Percentiles rank a stretch among this genome's conserved stretches.
Conservation (phyloP, 2,329 filamentous ascomycete genomes). For the Arthrobotrys entomopaga region DNA sequence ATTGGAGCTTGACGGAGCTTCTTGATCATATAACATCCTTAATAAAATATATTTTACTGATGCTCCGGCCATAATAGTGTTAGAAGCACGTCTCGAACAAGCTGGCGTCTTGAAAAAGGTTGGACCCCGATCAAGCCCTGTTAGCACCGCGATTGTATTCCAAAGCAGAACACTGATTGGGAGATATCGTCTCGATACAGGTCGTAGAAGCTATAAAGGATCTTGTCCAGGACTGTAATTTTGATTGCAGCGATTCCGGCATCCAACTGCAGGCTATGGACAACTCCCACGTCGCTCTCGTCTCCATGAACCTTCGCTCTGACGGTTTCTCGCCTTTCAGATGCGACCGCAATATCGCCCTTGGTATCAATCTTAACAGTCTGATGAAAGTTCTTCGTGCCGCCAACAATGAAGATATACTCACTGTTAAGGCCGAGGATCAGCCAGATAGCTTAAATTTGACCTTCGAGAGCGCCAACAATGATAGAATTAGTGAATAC, state of each 20-base stretch:
- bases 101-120: slow-evolving; percentile 95
- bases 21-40: neutral
- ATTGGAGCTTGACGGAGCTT: slow-evolving; percentile 25
- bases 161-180: neutral
- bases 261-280: slow-evolving; percentile 99
- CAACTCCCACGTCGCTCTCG: slow-evolving; percentile 98
- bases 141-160: neutral
- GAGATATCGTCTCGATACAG: slow-evolving; percentile 64
- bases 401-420: slow-evolving; percentile 90
- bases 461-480: slow-evolving; percentile 88
- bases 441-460: slow-evolving; percentile 95
- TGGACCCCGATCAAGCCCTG: slow-evolving; percentile 56
- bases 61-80: slow-evolving; percentile 69
- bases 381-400: slow-evolving; percentile 97
- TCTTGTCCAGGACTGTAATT: slow-evolving; percentile 99
- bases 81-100: slow-evolving; percentile 97
- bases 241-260: slow-evolving; percentile 99
- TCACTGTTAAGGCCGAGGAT: slow-evolving; percentile 98
- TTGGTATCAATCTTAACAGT: slow-evolving; percentile 95
- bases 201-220: slow-evolving; percentile 99
- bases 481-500: slow-evolving; percentile 95
- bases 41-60: slow-evolving; percentile 29
- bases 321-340: slow-evolving; percentile 94
- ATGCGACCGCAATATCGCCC: slow-evolving; percentile 98
- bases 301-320: slow-evolving; percentile 98